phyloP scores from a whole-genome alignment of 2,329 filamentous ascomycete genomes.

The Boeremia lycopersici region DNA sequence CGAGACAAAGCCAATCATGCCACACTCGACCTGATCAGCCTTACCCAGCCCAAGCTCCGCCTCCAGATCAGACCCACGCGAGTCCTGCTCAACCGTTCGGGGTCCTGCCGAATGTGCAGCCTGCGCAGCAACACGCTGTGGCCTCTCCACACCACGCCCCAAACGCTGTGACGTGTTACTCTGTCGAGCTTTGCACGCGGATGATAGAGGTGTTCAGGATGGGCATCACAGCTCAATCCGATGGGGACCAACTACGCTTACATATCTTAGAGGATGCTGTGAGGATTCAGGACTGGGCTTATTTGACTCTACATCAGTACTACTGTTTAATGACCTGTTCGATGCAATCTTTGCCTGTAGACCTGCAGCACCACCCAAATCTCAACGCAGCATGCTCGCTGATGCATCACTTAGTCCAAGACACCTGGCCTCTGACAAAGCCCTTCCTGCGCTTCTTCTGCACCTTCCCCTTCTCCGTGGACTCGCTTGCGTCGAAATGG shows the following conservation, averaged over 20 bases:
- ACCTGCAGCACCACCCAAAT: slow-evolving; percentile 45
- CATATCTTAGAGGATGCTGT: slow-evolving; percentile 46
- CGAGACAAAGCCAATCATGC: not conserved
- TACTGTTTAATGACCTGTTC: slow-evolving; percentile 32
- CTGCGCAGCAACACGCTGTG: not conserved
- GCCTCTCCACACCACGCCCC: not conserved
- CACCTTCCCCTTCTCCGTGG: slow-evolving; percentile 53
- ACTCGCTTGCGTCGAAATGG: slow-evolving; percentile 33
- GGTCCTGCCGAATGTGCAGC: not conserved
- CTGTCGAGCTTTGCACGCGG: slow-evolving; percentile 14
- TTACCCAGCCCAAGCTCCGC: not conserved
- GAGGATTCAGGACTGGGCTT: slow-evolving; percentile 33
- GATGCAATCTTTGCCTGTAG: slow-evolving; percentile 46
- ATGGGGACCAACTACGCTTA: slow-evolving; percentile 22
- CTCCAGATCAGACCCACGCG: no score
- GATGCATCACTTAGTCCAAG: slow-evolving; percentile 53
- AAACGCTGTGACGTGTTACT: slow-evolving; percentile 18
- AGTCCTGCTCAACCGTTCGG: not conserved
- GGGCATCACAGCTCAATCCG: not conserved
- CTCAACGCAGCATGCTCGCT: slow-evolving; percentile 41
- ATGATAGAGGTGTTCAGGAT: slow-evolving; percentile 14
- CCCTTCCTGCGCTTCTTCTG: slow-evolving; percentile 54
- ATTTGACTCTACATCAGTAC: slow-evolving; percentile 39
- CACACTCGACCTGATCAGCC: not conserved
- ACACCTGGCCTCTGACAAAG: slow-evolving; percentile 51